Percentiles rank a stretch among this genome's conserved stretches.
These are phyloP conservation scores for Amanita pallidorosea DNA, from an alignment of 768 basidiomycete genomes.

Conservation along the genomic window DNA sequence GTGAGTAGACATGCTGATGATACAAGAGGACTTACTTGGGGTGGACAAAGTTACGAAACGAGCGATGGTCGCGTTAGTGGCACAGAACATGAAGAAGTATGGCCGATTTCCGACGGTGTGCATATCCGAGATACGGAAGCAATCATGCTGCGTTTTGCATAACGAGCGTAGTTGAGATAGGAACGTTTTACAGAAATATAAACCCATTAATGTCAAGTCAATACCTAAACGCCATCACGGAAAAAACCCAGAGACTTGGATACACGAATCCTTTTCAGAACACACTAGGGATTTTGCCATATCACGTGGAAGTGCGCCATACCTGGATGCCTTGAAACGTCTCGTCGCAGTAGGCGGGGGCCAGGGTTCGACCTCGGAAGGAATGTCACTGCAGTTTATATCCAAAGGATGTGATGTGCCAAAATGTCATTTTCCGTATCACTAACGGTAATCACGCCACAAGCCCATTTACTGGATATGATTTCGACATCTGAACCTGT, in stretches of 20 bases:
- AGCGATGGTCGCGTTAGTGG: constrained; percentile 30
- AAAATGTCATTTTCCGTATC: too few species aligned
- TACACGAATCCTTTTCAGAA: constrained; percentile 74
- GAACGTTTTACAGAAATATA: neutral
- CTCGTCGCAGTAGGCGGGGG: constrained; percentile 40
- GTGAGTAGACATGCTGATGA: constrained; percentile 35
- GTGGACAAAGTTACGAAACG: constrained; percentile 49
- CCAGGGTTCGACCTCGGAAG: constrained; percentile 14
- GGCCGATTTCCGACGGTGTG: constrained; percentile 24
- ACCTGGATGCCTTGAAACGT: constrained; percentile 74
- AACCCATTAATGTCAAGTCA: constrained; percentile 23
- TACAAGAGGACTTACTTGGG: constrained; percentile 41
- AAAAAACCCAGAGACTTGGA: constrained; percentile 80
- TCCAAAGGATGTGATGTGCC: too few species aligned
- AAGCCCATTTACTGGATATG: too few species aligned
- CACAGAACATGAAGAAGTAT: constrained; percentile 16
- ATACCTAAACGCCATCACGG: constrained; percentile 49
- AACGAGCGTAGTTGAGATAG: neutral
- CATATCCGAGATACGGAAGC: constrained; percentile 39
- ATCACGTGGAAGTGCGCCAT: constrained; percentile 42
- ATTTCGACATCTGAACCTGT: too few species aligned
- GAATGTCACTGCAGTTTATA: constrained; percentile 59
- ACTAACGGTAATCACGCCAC: too few species aligned
- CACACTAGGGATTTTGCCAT: constrained; percentile 46
- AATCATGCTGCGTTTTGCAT: constrained; percentile 26